A percentile compares a stretch with the other conserved stretches of the same genome.
These are phyloP conservation scores for Psidium friedrichsthalianum DNA, from an alignment of 345 rosid species.

Conservation along the genomic window DNA sequence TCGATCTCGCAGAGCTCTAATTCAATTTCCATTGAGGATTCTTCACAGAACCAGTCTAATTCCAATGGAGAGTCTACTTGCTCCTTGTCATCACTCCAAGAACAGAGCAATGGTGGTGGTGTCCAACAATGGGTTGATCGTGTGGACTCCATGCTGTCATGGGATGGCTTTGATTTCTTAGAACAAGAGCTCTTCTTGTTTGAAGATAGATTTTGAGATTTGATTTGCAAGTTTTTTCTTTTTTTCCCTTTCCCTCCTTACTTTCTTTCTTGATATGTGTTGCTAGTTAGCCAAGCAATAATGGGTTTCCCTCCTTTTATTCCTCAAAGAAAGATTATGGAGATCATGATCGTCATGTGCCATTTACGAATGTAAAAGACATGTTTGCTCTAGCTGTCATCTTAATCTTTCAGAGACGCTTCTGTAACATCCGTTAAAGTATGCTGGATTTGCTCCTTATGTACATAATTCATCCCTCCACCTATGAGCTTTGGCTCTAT, in stretches of 20 bases:
- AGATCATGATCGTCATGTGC: neutral
- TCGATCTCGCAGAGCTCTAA: conserved; percentile 21
- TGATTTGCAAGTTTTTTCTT: conserved; percentile 8
- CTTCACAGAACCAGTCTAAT: conserved; percentile 4
- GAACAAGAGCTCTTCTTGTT: conserved; percentile 18
- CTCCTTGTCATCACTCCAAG: conserved; percentile 9
- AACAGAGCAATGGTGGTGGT: conserved; percentile 1
- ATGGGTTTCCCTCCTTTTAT: neutral
- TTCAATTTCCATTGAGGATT: conserved; percentile 17
- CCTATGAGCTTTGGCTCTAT: neutral
- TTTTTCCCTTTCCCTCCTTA: neutral
- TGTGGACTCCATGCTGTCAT: conserved; percentile 48
- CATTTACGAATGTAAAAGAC: neutral
- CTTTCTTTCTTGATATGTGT: neutral
- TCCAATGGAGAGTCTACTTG: conserved; percentile 16
- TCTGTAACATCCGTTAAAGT: neutral
- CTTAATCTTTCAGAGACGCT: neutral
- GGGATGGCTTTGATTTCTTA: conserved; percentile 38
- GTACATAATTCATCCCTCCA: neutral
- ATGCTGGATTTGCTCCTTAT: neutral
- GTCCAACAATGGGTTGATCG: conserved; percentile 46
- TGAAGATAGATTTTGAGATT: conserved; percentile 3
- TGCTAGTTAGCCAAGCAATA: neutral
- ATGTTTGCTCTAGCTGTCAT: neutral
- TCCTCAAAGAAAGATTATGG: neutral